These are phyloP conservation scores for Fusarium sp. DNA, from an alignment of 2,329 filamentous ascomycete species.

Conservation along the genomic window DNA sequence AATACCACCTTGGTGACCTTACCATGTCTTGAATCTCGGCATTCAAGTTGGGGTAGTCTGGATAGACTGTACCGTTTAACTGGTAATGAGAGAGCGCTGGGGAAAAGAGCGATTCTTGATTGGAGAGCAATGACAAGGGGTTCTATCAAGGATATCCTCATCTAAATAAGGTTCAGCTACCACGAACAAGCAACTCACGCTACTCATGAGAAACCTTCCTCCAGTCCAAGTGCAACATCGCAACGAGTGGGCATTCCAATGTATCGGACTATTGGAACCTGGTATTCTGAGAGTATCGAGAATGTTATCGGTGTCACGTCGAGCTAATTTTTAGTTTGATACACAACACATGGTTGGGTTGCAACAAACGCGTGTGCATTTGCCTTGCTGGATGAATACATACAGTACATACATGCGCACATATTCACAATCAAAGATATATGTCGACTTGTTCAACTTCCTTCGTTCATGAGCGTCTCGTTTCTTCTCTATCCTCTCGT, in stretches of 20 bases:
- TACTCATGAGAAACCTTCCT: slow-evolving; percentile 10
- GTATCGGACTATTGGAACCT: not conserved
- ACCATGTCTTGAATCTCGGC: slow-evolving; percentile 24
- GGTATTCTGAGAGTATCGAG: not conserved
- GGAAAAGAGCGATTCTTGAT: slow-evolving; percentile 21
- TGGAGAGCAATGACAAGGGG: slow-evolving; percentile 27
- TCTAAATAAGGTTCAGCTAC: slow-evolving; percentile 37
- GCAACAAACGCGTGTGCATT: not conserved
- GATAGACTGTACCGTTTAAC: slow-evolving; percentile 19
- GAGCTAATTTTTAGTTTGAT: not conserved
- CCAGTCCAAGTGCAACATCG: not conserved
- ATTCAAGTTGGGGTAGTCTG: slow-evolving; percentile 11
- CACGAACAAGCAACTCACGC: slow-evolving; percentile 14
- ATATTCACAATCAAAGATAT: not conserved
- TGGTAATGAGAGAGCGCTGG: slow-evolving; percentile 6
- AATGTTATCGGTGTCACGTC: not conserved
- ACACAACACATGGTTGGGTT: not conserved
- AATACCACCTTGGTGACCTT: slow-evolving; percentile 22
- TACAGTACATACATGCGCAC: not conserved
- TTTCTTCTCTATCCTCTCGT: slow-evolving; percentile 2
- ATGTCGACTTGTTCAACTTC: not conserved
- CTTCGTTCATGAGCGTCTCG: not conserved
- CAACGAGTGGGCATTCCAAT: not conserved
- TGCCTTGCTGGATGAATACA: not conserved
- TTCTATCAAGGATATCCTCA: slow-evolving; percentile 18